Base-by-base conservation (phyloP, 257 asterid species). In the Penstemon newberryi region DNA sequence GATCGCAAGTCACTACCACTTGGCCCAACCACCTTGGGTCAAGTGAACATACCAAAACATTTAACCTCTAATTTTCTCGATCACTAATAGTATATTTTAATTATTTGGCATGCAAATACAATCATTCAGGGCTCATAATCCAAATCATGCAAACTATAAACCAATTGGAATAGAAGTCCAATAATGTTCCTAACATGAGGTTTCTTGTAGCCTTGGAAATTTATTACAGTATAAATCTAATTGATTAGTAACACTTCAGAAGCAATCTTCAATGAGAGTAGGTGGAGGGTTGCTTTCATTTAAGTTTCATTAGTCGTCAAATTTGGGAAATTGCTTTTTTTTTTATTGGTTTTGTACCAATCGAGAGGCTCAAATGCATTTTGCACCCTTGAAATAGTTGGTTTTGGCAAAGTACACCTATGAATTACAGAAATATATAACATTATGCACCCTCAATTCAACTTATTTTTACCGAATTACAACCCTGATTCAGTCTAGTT, bases 321-420 rank as follows among this genome's bases (percentile, higher is more conserved):
- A 79, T 80, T 85, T 83, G 78, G 84, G 80, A n/a, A 82, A 73
- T 82, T 74, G 81, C 84, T 83, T 87, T 85, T 75, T 77, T 78
- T 80, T 80, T 82, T 25, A 25, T 85, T 79, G 75, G 80, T 71
- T 78, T 81, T 77, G 58, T 78, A 72, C 69, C 58, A 55, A 63
- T 37, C 11, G 1, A 13, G 11, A 81, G 71, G 82, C 71, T 86
- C 70, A 79, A 82, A 42, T 4, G 81, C 83, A 81, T 82, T 79
- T 25, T 25, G 33, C 33, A 65, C 44, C 72, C 63, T 76, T 18
- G 37, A 44, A 69, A 59, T 5, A 67, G 53, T 8, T 61, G n/a
- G 40, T 12, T 40, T 38, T 18, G 61, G 53, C 73, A 76, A 75
- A 73, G 47, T 60, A 83, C 71, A 82, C 92, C 86, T 77, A 85